Evolutionary conservation across 2,329 filamentous ascomycete species (phyloP), one percentile per base, ranked within the genome.

Genomic region (Claviceps sp.): DNA sequence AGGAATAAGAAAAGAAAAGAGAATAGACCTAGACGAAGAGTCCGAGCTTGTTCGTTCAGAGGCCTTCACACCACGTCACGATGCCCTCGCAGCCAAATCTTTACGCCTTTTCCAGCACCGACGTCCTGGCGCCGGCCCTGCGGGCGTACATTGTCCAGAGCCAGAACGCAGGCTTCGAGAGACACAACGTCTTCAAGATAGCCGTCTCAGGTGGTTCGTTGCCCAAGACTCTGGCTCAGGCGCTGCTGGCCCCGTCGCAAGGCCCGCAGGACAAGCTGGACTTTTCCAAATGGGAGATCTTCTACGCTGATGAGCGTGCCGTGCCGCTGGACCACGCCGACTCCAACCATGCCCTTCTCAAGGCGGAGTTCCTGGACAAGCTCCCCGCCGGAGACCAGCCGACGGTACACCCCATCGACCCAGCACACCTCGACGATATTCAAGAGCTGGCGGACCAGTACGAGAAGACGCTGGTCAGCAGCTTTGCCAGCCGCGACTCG

Each of bases 281-380:
- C 61, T 95, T 94, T 70, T 74, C 77, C 65, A 89, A 87, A 68
- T 98, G 93, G 93, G 87, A 97, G 64, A 88, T 98, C 64, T 98
- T 97, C 77, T 97, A 96, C 70, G 91, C 91, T 64, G 93, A 98
- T 67, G 93, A 98, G 76, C 87, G 93, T 64, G 88, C 88, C 60
- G 93, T 97, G 50, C 87, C 93, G 22, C 83, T 96, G 60, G 84
- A 93, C 68, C 85, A 97, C 71, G 78, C 81, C 58, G 91, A 98
- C 73, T 95, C 89, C 73, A 98, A 97, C 73, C 95, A 96, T 72
- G 81, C 75, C 55, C 81, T 96, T 45, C 73, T 97, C 60, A 93
- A 95, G 74, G 74, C 81, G 47, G 89, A 96, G 71, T 76, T 96
- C 49, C 76, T 98, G 56, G 84, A 90, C 72, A 91, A 94, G 73